Evolutionary conservation across 345 rosid genomes (phyloP).

Genomic region (Populus euphratica): DNA sequence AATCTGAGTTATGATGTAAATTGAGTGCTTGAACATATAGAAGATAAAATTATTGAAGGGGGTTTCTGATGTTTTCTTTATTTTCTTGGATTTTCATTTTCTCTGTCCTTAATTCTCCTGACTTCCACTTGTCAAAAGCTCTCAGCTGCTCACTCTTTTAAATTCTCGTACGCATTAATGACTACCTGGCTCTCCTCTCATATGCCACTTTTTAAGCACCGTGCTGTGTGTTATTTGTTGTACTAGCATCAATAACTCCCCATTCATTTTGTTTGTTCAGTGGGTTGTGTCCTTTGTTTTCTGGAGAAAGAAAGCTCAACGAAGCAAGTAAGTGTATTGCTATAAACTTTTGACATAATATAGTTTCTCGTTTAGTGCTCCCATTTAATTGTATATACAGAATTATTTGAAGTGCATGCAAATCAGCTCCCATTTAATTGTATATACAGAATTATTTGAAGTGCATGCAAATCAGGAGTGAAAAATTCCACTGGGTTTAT

Average conservation of each 20-base stretch:
- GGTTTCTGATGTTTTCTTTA: background rate
- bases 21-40: background rate
- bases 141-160: background rate
- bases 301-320: conserved; percentile 79
- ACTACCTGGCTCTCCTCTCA: background rate
- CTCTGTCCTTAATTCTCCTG: background rate
- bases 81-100: background rate
- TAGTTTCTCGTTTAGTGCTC: background rate
- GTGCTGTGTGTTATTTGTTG: conserved; percentile 4
- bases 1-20: background rate
- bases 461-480: background rate
- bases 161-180: background rate
- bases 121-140: background rate
- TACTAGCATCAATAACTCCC: background rate
- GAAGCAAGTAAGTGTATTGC: conserved; percentile 70
- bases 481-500: background rate
- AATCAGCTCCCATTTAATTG: background rate
- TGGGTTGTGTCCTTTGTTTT: conserved; percentile 69
- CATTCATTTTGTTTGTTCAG: conserved; percentile 43
- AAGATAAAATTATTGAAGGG: background rate
- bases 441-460: background rate
- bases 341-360: background rate
- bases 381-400: too few relatives aligned
- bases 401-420: background rate
- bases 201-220: conserved; percentile 1